phyloP scores from a whole-genome alignment of 495 filamentous ascomycete species.

The Amniculicola lignicola region DNA sequence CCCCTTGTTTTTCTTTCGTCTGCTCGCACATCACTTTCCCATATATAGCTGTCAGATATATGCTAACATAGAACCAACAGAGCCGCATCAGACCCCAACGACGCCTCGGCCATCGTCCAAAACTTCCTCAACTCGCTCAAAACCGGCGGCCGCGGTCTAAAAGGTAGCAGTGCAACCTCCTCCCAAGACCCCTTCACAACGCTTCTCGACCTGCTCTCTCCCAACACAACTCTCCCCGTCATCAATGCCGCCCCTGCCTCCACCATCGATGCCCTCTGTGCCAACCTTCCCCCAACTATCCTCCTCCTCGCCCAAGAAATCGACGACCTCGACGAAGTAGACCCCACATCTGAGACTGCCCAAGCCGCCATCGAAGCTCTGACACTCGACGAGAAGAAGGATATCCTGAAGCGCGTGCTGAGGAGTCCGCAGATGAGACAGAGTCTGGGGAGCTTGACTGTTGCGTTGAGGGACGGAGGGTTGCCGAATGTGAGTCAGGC shows the following conservation, averaged over 20 bases:
- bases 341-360: constrained; percentile 63
- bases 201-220: constrained; percentile 78
- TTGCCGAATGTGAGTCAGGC: constrained; percentile 86
- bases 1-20: constrained; percentile 32
- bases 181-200: constrained; percentile 67
- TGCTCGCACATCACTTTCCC: neutral
- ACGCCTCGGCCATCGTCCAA: constrained; percentile 67
- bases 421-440: constrained; percentile 88
- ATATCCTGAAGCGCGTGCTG: constrained; percentile 77
- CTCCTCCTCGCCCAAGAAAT: constrained; percentile 70
- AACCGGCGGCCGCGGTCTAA: constrained; percentile 49
- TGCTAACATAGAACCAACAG: constrained; percentile 25
- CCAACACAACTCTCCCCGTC: constrained; percentile 71
- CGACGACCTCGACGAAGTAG: constrained; percentile 51
- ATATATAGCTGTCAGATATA: neutral
- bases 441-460: constrained; percentile 75
- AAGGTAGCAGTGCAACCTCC: constrained; percentile 43
- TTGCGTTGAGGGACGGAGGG: constrained; percentile 88
- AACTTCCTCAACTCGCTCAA: constrained; percentile 85
- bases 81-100: constrained; percentile 40
- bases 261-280: constrained; percentile 70
- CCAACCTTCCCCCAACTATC: constrained; percentile 69
- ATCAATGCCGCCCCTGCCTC: constrained; percentile 62
- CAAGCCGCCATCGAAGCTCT: constrained; percentile 72
- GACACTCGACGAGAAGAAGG: constrained; percentile 72